Conservation (phyloP, 164 flowering plant species). For the Liquidambar formosana region DNA sequence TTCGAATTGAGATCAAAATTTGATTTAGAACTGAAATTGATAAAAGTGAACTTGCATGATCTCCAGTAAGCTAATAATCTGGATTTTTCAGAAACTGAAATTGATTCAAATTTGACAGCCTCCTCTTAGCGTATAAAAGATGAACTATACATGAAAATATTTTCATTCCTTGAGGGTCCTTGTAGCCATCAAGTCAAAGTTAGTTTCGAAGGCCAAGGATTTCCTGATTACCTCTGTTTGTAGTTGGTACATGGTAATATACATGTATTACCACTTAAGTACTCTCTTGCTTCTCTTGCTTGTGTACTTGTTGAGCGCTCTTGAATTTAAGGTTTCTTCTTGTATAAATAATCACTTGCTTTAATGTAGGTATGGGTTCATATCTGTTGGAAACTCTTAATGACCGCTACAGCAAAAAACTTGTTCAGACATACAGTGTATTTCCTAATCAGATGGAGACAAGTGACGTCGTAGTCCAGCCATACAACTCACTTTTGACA, state of each 20-base stretch:
- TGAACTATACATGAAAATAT: background rate
- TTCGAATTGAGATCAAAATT: background rate
- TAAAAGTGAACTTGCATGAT: background rate
- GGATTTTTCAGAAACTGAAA: background rate
- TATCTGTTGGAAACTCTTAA: conserved; percentile 93
- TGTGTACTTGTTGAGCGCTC: background rate
- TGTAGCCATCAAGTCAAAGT: background rate
- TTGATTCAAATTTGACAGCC: background rate
- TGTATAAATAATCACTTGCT: conserved; percentile 4
- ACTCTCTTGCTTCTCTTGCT: background rate
- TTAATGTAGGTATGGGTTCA: conserved; percentile 91
- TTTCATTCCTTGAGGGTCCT: background rate
- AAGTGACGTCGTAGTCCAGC: conserved; percentile 99
- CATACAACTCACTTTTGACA: conserved; percentile 97
- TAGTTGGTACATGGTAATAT: background rate
- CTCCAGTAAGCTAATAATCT: background rate
- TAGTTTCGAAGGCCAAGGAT: background rate
- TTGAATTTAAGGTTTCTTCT: background rate
- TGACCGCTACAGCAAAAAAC: conserved; percentile 98
- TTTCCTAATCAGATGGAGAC: conserved; percentile 99
- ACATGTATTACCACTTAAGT: background rate
- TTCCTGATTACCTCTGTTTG: background rate
- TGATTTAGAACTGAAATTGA: background rate
- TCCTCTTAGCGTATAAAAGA: background rate
- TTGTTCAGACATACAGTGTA: conserved; percentile 98